Evolutionary conservation across 495 filamentous ascomycete genomes (phyloP).

Genomic region (Hapsidospora chrysogenum): DNA sequence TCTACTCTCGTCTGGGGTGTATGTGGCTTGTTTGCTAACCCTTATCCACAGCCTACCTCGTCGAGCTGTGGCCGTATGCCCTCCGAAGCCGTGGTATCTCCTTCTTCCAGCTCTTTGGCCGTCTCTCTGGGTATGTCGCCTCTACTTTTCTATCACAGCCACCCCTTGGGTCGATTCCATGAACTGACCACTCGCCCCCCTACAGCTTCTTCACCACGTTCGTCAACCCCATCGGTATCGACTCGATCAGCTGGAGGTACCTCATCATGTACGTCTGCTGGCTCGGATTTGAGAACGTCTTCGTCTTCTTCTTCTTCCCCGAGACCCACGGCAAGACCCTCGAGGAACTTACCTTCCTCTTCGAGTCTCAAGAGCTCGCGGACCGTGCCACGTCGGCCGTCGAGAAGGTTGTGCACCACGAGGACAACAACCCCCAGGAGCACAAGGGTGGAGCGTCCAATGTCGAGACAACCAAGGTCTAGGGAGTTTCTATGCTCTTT

Average conservation of each 20-base stretch:
- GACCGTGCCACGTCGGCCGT: slow-evolving; percentile 1
- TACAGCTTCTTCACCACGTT: slow-evolving; percentile 43
- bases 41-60: slow-evolving; percentile 24
- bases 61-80: slow-evolving; percentile 43
- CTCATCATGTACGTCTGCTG: slow-evolving; percentile 41
- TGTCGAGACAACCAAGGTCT: no score
- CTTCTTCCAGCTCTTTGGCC: slow-evolving; percentile 42
- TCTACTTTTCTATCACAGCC: no score
- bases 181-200: no score
- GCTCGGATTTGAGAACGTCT: slow-evolving; percentile 32
- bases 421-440: no score
- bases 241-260: slow-evolving; percentile 38
- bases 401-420: slow-evolving; percentile 2
- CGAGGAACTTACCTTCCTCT: slow-evolving; percentile 39
- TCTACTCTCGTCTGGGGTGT: no score
- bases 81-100: slow-evolving; percentile 39
- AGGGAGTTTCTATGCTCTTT: no score
- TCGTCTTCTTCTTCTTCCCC: slow-evolving; percentile 42
- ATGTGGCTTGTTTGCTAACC: no score
- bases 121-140: slow-evolving; percentile 24
- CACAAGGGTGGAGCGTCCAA: no score
- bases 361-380: slow-evolving; percentile 1
- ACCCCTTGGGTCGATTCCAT: neutral
- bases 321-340: slow-evolving; percentile 40
- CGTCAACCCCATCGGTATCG: slow-evolving; percentile 43